phyloP scores from a whole-genome alignment of 108 stramenopile species.

The Cyclotella kingstonii region DNA sequence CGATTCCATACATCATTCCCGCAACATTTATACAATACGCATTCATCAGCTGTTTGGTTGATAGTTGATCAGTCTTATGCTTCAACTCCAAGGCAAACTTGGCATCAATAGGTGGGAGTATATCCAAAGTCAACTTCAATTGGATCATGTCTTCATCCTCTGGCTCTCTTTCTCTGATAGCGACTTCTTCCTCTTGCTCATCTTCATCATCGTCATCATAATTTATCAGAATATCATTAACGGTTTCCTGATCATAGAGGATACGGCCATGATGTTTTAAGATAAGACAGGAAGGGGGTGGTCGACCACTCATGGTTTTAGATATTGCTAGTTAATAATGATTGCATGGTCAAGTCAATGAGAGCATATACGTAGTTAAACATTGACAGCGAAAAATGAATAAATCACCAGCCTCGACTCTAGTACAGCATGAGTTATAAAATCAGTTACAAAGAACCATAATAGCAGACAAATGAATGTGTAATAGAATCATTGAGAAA shows the following conservation, averaged over 20 bases:
- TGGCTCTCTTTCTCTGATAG: conserved; percentile 60
- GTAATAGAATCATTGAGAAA: too few relatives aligned
- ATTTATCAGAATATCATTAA: conserved; percentile 55
- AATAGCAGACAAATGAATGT: too few relatives aligned
- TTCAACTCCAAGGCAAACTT: conserved; percentile 63
- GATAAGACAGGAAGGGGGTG: conserved; percentile 48
- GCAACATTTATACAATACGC: conserved; percentile 73
- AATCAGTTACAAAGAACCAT: too few relatives aligned
- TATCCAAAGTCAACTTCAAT: conserved; percentile 55
- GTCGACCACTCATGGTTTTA: conserved; percentile 57
- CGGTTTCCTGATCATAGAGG: conserved; percentile 58
- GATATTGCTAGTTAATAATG: conserved; percentile 20
- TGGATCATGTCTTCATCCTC: conserved; percentile 41
- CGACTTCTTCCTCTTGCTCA: conserved; percentile 62
- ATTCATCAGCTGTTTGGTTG: conserved; percentile 63
- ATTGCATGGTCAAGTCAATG: neutral
- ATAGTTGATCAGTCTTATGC: conserved; percentile 40
- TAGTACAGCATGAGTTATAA: too few relatives aligned
- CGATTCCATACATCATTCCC: conserved; percentile 34
- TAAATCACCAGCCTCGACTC: too few relatives aligned
- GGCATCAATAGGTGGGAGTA: conserved; percentile 73
- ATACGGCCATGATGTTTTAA: conserved; percentile 50
- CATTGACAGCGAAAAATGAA: neutral
- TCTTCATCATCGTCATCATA: conserved; percentile 61
- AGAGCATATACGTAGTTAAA: neutral